phyloP scores from a whole-genome alignment of 2,329 filamentous ascomycete genomes.

The Arthrobotrys entomopaga region DNA sequence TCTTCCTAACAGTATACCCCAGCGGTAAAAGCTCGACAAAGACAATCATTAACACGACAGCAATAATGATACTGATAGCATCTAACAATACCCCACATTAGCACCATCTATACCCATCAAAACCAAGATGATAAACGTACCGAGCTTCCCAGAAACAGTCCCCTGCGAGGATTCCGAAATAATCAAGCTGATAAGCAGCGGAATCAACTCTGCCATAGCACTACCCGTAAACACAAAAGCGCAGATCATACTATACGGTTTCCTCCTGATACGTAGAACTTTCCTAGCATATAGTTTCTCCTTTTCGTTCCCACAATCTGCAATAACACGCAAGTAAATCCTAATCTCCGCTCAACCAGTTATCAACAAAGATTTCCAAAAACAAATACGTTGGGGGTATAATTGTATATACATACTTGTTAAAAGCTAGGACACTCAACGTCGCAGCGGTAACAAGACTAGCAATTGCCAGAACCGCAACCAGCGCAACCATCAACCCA shows the following conservation, averaged over 20 bases:
- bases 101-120: not conserved
- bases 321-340: conserved; percentile 48
- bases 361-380: not conserved
- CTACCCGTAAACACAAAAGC: conserved; percentile 51
- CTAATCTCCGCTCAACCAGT: conserved; percentile 5
- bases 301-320: conserved; percentile 26
- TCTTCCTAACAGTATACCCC: conserved; percentile 36
- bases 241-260: conserved; percentile 46
- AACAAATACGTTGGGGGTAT: not conserved
- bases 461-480: conserved; percentile 25
- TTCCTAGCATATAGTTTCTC: conserved; percentile 36
- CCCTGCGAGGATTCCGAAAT: conserved; percentile 35
- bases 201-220: conserved; percentile 51
- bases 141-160: conserved; percentile 40
- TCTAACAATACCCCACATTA: conserved; percentile 26
- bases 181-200: conserved; percentile 45
- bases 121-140: conserved; percentile 20
- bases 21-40: conserved; percentile 48
- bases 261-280: conserved; percentile 26
- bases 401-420: conserved; percentile 30
- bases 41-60: conserved; percentile 34
- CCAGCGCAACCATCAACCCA: conserved; percentile 24
- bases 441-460: conserved; percentile 48
- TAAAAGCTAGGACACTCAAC: conserved; percentile 41
- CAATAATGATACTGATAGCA: conserved; percentile 49